Conservation (phyloP, 2,329 filamentous ascomycete species). For the Penicillium sp. region DNA sequence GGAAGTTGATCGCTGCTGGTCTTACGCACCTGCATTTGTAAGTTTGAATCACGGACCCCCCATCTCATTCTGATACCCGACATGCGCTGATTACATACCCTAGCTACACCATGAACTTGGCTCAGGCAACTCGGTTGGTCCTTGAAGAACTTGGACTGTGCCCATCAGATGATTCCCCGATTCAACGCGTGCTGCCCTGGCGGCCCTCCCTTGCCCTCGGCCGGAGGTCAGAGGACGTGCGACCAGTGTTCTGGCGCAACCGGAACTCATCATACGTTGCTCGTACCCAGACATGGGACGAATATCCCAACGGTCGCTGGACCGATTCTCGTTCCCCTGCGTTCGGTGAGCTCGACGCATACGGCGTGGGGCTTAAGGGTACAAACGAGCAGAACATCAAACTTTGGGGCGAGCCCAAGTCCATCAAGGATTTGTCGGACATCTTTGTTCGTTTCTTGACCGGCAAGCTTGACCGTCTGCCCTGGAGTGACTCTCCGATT, state of each 20-base stretch:
- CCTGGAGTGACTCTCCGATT: conserved; percentile 91
- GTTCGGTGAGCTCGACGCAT: conserved; percentile 91
- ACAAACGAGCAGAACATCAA: conserved; percentile 95
- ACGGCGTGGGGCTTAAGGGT: conserved; percentile 89
- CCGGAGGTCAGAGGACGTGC: conserved; percentile 88
- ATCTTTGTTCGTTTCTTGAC: conserved; percentile 84
- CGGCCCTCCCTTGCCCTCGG: conserved; percentile 88
- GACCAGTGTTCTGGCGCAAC: conserved; percentile 98
- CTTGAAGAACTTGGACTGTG: conserved; percentile 84
- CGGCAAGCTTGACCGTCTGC: conserved; percentile 75
- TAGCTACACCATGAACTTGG: conserved; percentile 95
- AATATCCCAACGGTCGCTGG: conserved; percentile 98
- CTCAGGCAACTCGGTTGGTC: conserved; percentile 89
- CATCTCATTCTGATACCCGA: background rate
- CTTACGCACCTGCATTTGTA: conserved; percentile 88
- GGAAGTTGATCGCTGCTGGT: conserved; percentile 75
- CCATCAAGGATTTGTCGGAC: conserved; percentile 74
- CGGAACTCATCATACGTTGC: conserved; percentile 93
- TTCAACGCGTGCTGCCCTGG: conserved; percentile 92
- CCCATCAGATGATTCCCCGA: conserved; percentile 72
- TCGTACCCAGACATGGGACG: conserved; percentile 97
- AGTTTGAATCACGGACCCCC: conserved; percentile 25
- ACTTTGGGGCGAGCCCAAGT: conserved; percentile 84
- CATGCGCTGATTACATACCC: conserved; percentile 21
- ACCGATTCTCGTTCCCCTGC: conserved; percentile 94